phyloP scores from a whole-genome alignment of 108 stramenopile species.

The Nitzschia sp. region DNA sequence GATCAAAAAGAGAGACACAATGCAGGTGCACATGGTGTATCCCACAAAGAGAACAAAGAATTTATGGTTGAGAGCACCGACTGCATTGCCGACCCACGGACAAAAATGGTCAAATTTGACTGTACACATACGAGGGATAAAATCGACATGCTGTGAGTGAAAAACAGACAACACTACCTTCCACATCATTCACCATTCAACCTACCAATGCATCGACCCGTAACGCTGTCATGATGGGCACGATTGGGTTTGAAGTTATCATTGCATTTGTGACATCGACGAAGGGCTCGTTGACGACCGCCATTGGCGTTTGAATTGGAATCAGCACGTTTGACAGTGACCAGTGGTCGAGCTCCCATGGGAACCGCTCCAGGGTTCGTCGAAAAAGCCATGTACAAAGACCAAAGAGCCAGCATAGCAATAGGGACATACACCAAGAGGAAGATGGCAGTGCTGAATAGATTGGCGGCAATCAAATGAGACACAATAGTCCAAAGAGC shows the following conservation, averaged over 20 bases:
- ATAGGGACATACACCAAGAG: slow-evolving; percentile 51
- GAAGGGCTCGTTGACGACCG: slow-evolving; percentile 44
- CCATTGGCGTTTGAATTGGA: slow-evolving; percentile 15
- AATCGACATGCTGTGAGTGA: background rate
- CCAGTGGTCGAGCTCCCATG: slow-evolving; percentile 74
- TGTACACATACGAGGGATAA: background rate
- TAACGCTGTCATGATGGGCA: slow-evolving; percentile 87
- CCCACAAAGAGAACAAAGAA: slow-evolving; percentile 94
- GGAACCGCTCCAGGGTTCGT: slow-evolving; percentile 83
- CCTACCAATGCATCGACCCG: slow-evolving; percentile 70
- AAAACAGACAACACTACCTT: too few relatives aligned
- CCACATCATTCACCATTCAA: background rate
- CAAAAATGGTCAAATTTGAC: slow-evolving; percentile 63
- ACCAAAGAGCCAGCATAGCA: slow-evolving; percentile 46
- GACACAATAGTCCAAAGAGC: slow-evolving; percentile 41
- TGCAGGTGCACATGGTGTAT: slow-evolving; percentile 80
- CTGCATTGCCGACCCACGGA: slow-evolving; percentile 96
- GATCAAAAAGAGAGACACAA: slow-evolving; percentile 73
- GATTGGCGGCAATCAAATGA: slow-evolving; percentile 43
- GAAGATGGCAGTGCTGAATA: slow-evolving; percentile 41
- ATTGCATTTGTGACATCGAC: slow-evolving; percentile 75
- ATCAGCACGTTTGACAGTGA: slow-evolving; percentile 35
- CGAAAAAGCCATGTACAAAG: slow-evolving; percentile 65
- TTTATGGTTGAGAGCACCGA: slow-evolving; percentile 91
- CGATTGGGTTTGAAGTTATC: slow-evolving; percentile 80